phyloP scores from a whole-genome alignment of 352 stramenopile genomes.

The Phytophthora lateralis region DNA sequence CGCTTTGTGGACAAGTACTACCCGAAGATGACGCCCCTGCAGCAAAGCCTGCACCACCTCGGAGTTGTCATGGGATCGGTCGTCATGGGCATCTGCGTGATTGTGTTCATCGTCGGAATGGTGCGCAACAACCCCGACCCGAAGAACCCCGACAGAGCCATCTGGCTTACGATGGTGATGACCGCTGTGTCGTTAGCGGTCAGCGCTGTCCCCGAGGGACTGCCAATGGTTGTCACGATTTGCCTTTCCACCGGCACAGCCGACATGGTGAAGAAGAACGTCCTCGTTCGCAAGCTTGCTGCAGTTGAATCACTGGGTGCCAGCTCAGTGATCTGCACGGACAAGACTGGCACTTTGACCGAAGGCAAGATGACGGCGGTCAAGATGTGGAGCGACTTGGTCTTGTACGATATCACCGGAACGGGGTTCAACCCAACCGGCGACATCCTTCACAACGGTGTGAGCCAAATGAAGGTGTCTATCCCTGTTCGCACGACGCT shows the following conservation, averaged over 20 bases:
- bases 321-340: constrained; percentile 92
- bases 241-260: constrained; percentile 72
- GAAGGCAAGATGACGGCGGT: constrained; percentile 83
- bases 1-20: constrained; percentile 70
- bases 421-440: constrained; percentile 54
- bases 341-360: constrained; percentile 96
- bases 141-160: constrained; percentile 80
- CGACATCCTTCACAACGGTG: constrained; percentile 52
- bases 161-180: constrained; percentile 95
- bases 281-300: constrained; percentile 84
- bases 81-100: constrained; percentile 88
- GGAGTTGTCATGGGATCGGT: constrained; percentile 92
- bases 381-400: constrained; percentile 71
- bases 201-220: constrained; percentile 74
- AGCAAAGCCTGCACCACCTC: constrained; percentile 93
- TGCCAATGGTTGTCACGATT: constrained; percentile 81
- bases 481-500: constrained; percentile 52
- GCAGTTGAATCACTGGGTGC: constrained; percentile 85
- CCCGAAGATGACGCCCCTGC: constrained; percentile 88
- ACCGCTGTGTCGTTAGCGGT: constrained; percentile 91
- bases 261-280: constrained; percentile 84
- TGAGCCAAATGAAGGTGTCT: constrained; percentile 49
- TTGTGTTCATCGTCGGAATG: constrained; percentile 93
- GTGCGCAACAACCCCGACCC: constrained; percentile 60
- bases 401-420: constrained; percentile 61